Base-by-base conservation (phyloP, 495 filamentous ascomycete species). In the Chaetomium tenue region DNA sequence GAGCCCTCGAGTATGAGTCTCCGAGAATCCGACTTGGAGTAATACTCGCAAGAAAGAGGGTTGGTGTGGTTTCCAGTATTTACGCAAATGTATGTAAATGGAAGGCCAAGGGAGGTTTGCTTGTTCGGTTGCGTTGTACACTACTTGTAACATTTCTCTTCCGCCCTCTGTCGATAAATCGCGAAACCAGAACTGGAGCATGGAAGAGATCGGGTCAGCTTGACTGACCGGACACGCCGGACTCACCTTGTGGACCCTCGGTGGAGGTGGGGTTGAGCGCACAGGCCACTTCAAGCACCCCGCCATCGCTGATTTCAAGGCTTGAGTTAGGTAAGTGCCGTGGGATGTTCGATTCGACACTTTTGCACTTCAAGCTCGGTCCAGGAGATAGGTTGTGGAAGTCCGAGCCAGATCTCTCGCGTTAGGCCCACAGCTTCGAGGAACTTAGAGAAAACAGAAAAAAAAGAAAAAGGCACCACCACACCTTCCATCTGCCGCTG, bases 191-290 rank as follows among this genome's bases (percentile, higher is more conserved):
- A 15, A 18, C 16, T 44, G 16, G 40, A 15, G 13, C 39, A 44
- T 18, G 16, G 40, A 15, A 15, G 40, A 44, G 16, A 44, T 18
- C 3, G 40, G 40, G 39, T 5, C 39, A 40, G 8, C 39, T 26
- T 12, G 25, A 30, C 13, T 12, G 22, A 12, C 9, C 20, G 26
- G 25, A 28, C 51, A 16, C 7, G 5, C 7, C 47, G 40, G 40
- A 23, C 47, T 50, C 20, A 50, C 47, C 47, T 13, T 12, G 52
- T n/a, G 18, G 52, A 55, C 2, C 51, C 52, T 33, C 30, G 47
- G 59, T 61, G 59, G 50, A 61, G 59, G 59, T 52, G 59, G 59
- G 59, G 59, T 52, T 23, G 47, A 3, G 39, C 15, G 59, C 47
- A 40, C 59, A 52, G 37, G 47, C 59, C 59, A 48, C 6, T 26